These are phyloP conservation scores for Trichomonas gallinae DNA, from an alignment of 208 protist genomes.

Conservation along the genomic window DNA sequence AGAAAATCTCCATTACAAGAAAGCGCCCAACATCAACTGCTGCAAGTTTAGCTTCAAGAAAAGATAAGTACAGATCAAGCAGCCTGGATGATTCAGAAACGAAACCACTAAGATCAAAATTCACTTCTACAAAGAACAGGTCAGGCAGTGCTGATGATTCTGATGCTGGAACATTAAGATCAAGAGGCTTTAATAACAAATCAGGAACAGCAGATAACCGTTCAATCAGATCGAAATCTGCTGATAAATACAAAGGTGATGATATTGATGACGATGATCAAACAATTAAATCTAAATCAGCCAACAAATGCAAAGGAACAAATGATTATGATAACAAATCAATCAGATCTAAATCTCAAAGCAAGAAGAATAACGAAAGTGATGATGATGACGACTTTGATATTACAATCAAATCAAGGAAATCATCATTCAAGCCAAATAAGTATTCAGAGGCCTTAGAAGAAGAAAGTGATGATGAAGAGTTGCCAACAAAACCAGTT, in stretches of 20 bases:
- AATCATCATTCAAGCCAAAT: background rate
- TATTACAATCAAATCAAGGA: background rate
- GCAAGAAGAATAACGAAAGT: too few species aligned
- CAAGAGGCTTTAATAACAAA: background rate
- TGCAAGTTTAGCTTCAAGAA: too few species aligned
- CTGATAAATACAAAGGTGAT: too few species aligned
- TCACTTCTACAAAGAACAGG: background rate
- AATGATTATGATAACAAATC: too few species aligned
- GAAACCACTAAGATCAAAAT: background rate
- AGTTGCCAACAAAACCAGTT: background rate
- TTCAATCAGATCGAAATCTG: too few species aligned
- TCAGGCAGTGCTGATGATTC: background rate
- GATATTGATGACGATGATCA: background rate
- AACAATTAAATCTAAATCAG: too few species aligned
- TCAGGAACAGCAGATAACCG: background rate
- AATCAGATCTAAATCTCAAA: too few species aligned
- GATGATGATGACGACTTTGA: background rate
- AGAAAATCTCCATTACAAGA: background rate
- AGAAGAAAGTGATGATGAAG: background rate
- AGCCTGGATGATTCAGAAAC: too few species aligned
- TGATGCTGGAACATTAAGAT: background rate
- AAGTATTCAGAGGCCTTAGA: background rate
- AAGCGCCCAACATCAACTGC: background rate
- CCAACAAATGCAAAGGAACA: too few species aligned
- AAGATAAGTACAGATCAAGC: background rate